A percentile compares a stretch with the other conserved stretches of the same genome.
phyloP scores from a whole-genome alignment of 768 basidiomycete genomes.

The Saitozyma podzolica region DNA sequence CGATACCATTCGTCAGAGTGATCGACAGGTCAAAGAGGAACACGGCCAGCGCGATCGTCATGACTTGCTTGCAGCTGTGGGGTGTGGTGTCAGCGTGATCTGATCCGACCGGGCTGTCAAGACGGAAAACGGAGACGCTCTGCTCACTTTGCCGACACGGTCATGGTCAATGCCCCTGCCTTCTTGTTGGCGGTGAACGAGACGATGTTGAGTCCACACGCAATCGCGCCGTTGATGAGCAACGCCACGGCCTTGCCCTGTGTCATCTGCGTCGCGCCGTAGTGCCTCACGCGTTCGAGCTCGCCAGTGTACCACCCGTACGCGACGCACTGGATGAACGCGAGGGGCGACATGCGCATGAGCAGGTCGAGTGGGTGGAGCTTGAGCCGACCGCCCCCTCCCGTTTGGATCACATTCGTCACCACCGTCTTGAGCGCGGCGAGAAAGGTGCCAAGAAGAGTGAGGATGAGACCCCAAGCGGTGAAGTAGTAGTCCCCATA shows the following conservation, averaged over 20 bases:
- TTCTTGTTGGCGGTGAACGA: conserved; percentile 95
- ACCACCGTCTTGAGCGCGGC: conserved; percentile 92
- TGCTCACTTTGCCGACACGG: conserved; percentile 51
- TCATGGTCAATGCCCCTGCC: conserved; percentile 64
- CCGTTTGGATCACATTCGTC: conserved; percentile 68
- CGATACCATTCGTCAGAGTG: conserved; percentile 73
- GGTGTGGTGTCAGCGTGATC: conserved; percentile 6
- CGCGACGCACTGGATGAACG: conserved; percentile 79
- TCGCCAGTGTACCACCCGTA: conserved; percentile 81
- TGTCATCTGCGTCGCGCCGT: conserved; percentile 57
- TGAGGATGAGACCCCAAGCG: conserved; percentile 76
- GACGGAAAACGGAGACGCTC: too few relatives aligned
- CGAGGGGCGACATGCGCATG: conserved; percentile 85
- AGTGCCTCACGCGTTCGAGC: conserved; percentile 63
- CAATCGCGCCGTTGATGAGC: conserved; percentile 76
- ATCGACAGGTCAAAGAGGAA: conserved; percentile 79
- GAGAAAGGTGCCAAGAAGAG: conserved; percentile 83
- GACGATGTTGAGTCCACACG: conserved; percentile 89
- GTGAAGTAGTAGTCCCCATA: conserved; percentile 97
- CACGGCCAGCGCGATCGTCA: conserved; percentile 83
- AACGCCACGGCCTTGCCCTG: conserved; percentile 61
- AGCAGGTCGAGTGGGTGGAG: conserved; percentile 79
- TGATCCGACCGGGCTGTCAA: background rate
- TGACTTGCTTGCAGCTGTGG: conserved; percentile 75
- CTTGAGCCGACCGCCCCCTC: conserved; percentile 51